Evolutionary conservation across 176 grass and related monocot species (phyloP), one percentile per base, ranked within the genome.

Genomic region (Musa itinerans): DNA sequence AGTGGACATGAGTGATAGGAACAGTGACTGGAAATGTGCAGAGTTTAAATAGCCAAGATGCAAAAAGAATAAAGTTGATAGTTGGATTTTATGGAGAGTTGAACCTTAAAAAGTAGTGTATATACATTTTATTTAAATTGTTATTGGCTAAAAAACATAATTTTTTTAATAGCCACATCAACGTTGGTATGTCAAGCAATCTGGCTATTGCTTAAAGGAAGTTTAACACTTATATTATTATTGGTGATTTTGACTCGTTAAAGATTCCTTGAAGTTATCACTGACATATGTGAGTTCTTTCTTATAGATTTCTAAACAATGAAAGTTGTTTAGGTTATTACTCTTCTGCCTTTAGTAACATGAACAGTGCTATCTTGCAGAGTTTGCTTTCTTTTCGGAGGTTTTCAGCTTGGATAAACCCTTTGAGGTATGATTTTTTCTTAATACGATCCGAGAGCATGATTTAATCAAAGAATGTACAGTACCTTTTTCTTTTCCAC

Each of bases 351-450:
- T 11, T 9, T 52, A 13, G 12, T 50, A 2, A 63, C 27, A 52
- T 77, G 48, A 65, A 77, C 7, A 1, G 2, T 81, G 72, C 9
- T 26, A 74, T 74, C 66, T 25, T 93, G 73, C 87, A 98, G 94
- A 93, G 80, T 64, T 89, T 93, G 83, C 74, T 98, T 65, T 98
- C 90, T 17, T 93, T 98, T 61, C 89, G 94, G 82, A 89, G 80
- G 84, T 93, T 85, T 74, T 98, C 90, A 7, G 81, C 86, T 80
- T 98, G 90, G 90, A 98, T 98, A 87, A 98, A 98, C 80, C 90
- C 90, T 54, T 83, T 93, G 81, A 98, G 94, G 94, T 98, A 91
- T 56, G 13, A 75, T 55, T 50, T 16, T 27, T 72, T 52, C 20
- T 52, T 64, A 19, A 52, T 48, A 65, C 2, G 17, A 20, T 75